Conservation (phyloP, 345 rosid species). For the Excoecaria cochinchinensis region DNA sequence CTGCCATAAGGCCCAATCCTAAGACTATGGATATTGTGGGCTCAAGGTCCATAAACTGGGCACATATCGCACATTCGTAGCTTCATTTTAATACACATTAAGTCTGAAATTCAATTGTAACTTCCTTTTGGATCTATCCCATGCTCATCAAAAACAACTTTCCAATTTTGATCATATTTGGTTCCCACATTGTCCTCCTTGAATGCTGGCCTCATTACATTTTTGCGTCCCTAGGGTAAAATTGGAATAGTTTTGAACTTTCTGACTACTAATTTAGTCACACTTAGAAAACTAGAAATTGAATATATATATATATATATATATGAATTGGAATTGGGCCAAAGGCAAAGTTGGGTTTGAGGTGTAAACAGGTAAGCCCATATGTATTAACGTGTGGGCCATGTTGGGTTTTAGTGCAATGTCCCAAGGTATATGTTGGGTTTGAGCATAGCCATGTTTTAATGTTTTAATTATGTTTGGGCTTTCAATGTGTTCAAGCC, state of each 20-base stretch:
- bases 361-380: too few species aligned
- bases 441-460: too few species aligned
- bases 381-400: too few species aligned
- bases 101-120: not conserved
- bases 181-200: constrained; percentile 6
- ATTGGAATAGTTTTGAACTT: not conserved
- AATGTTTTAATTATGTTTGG: too few species aligned
- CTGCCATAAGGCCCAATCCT: not conserved
- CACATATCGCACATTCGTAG: not conserved
- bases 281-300: too few species aligned
- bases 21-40: not conserved
- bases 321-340: too few species aligned
- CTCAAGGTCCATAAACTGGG: not conserved
- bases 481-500: too few species aligned
- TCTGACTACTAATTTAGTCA: not conserved
- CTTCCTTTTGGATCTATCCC: not conserved
- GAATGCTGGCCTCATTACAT: not conserved
- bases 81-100: not conserved
- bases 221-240: not conserved
- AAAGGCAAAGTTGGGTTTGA: too few species aligned
- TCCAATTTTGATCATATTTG: not conserved
- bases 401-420: too few species aligned
- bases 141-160: constrained; percentile 1
- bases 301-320: too few species aligned
- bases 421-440: too few species aligned